Conservation (phyloP, 1,139 yeast species). For the Kodamaea sp. region DNA sequence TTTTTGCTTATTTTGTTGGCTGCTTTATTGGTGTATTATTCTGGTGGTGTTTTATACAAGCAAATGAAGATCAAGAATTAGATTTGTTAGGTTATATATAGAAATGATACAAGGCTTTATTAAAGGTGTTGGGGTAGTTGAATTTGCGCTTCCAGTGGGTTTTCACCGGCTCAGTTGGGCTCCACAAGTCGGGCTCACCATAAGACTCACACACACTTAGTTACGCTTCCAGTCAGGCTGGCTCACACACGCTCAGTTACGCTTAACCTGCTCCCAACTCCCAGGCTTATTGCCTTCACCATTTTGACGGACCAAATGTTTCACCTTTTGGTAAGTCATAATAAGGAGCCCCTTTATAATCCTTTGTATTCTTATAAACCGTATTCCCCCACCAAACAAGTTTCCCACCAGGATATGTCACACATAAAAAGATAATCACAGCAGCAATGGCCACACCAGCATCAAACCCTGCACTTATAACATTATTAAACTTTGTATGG, state of each 20-base stretch:
- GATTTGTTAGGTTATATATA: not conserved
- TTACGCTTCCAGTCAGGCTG: too few species aligned
- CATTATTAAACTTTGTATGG: slow-evolving; percentile 23
- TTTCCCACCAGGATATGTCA: slow-evolving; percentile 23
- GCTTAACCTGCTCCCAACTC: too few species aligned
- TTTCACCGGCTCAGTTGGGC: too few species aligned
- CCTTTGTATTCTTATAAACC: slow-evolving; percentile 22
- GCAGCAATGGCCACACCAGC: slow-evolving; percentile 23
- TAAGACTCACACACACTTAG: too few species aligned
- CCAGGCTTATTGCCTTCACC: slow-evolving; percentile 18
- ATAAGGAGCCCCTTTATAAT: slow-evolving; percentile 21
- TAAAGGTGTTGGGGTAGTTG: too few species aligned
- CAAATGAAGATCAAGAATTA: slow-evolving; percentile 10
- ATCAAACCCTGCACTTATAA: slow-evolving; percentile 23
- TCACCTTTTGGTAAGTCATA: slow-evolving; percentile 29
- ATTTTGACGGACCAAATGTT: slow-evolving; percentile 36
- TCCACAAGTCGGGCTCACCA: too few species aligned
- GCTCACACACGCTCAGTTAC: too few species aligned
- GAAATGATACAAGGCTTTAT: not conserved
- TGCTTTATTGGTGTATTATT: slow-evolving; percentile 51
- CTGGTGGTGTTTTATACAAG: slow-evolving; percentile 53
- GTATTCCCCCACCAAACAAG: slow-evolving; percentile 42
- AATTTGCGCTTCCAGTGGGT: too few species aligned
- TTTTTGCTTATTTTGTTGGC: slow-evolving; percentile 51
- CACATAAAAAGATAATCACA: slow-evolving; percentile 21